Evolutionary conservation across 192 early-diverging fungal genomes (phyloP), one percentile per base, ranked within the genome.

Genomic region (Borealophlyctis nickersoniae): DNA sequence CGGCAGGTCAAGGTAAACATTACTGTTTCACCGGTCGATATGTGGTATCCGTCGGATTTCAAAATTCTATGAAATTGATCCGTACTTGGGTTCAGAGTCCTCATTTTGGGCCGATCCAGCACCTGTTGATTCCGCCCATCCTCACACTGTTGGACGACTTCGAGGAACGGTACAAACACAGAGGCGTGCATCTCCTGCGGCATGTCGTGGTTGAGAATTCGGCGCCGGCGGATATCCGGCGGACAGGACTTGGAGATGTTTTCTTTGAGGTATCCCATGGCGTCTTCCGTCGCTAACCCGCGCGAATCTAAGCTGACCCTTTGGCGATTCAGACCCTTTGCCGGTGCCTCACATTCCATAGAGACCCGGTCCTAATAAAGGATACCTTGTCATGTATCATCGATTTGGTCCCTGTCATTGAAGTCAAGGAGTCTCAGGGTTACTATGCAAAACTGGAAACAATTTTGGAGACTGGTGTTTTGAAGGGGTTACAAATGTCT

Each of bases 131-230:
- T 24, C 75, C 75, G 3, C 60, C 75, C 14, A 26, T 77, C 2
- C 51, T 77, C 14, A 54, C 49, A 3, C 59, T 77, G 4, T 59
- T 77, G 0, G 75, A 77, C 55, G 75, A 77, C 56, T 70, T 70
- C 50, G 63, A 77, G 3, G 70, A 66, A 13, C 34, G 2, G 2
- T 73, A 73, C 64, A 77, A 77, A 54, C 5, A 24, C 4, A 28
- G 57, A 23, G 75, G 75, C n/a, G 59, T 70, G 2, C 34, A 26
- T 11, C 58, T 73, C 14, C 28, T 63, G 26, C 50, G 52, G 3
- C 50, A 64, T 22, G 52, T 29, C 29, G 23, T 77, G 23, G 49
- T 73, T 11, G 36, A 39, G 30, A 58, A 62, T 23, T 65, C 61
- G 5, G n/a, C 63, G 13, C 58, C 62, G 5, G 39, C 39, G 51